phyloP scores from a whole-genome alignment of 163 green algal species.

The Scenedesmus sp. region DNA sequence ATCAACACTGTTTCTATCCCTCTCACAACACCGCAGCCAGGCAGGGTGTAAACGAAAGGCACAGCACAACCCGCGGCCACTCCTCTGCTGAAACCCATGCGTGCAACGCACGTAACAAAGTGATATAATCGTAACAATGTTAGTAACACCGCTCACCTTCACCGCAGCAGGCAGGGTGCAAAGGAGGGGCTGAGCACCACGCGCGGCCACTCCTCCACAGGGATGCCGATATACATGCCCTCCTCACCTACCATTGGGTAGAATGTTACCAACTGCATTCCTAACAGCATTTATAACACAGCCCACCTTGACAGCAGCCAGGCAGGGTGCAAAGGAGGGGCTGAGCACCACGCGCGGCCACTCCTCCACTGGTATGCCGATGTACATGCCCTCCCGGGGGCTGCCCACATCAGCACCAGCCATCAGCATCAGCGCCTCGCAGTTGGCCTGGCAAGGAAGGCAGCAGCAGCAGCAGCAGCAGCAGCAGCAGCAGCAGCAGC shows the following conservation, averaged over 20 bases:
- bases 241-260: background rate
- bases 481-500: background rate
- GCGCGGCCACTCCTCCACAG: conserved; percentile 81
- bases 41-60: conserved; percentile 79
- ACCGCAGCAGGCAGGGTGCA: conserved; percentile 82
- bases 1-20: too few relatives aligned
- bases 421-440: conserved; percentile 46
- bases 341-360: conserved; percentile 86
- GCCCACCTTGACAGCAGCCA: conserved; percentile 79
- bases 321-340: conserved; percentile 82
- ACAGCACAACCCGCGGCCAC: conserved; percentile 84
- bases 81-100: conserved; percentile 64
- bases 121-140: too few relatives aligned
- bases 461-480: too few relatives aligned
- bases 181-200: conserved; percentile 87
- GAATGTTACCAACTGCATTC: background rate
- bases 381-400: conserved; percentile 74
- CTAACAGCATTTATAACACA: background rate
- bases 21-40: conserved; percentile 79
- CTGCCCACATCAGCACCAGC: conserved; percentile 72
- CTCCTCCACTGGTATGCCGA: conserved; percentile 86
- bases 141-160: conserved; percentile 59
- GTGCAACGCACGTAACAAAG: background rate
- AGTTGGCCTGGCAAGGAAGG: conserved; percentile 66
- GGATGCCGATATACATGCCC: conserved; percentile 85